These are phyloP conservation scores for Petunia hybrid DNA, from an alignment of 305 asterid genomes.

Conservation along the genomic window DNA sequence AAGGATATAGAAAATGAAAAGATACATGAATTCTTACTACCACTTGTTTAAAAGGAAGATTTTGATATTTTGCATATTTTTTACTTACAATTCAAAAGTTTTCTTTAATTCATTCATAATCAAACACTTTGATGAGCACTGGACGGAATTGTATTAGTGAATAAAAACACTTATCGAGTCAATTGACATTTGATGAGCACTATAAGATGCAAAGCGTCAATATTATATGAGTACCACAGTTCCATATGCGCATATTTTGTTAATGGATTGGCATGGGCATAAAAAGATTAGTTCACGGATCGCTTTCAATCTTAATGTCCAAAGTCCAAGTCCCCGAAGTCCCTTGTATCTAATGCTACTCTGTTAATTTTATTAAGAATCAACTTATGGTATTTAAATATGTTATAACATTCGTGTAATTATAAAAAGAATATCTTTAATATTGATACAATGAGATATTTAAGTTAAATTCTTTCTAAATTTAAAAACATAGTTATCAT, in stretches of 20 bases:
- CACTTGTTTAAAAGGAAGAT: too few relatives aligned
- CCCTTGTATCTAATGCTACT: background rate
- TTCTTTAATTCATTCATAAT: background rate
- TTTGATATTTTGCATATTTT: too few relatives aligned
- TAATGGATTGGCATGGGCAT: conserved; percentile 25
- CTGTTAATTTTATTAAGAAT: background rate
- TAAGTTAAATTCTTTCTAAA: too few relatives aligned
- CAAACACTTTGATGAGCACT: background rate
- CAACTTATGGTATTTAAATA: background rate
- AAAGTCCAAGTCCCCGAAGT: background rate
- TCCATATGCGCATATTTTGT: conserved; percentile 56
- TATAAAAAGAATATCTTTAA: too few relatives aligned
- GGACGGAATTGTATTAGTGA: too few relatives aligned
- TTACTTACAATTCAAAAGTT: too few relatives aligned
- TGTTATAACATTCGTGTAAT: too few relatives aligned
- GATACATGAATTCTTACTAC: too few relatives aligned
- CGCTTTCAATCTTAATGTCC: conserved; percentile 9
- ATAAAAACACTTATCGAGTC: background rate
- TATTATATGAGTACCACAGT: conserved; percentile 54
- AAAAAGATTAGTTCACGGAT: background rate
- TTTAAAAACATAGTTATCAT: background rate
- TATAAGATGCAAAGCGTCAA: conserved; percentile 13
- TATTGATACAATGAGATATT: too few relatives aligned
- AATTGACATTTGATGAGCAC: conserved; percentile 38
- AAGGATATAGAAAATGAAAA: too few relatives aligned